Base-by-base conservation (phyloP, 371 early-diverging fungal species). In the Syncephalastrum racemosum region DNA sequence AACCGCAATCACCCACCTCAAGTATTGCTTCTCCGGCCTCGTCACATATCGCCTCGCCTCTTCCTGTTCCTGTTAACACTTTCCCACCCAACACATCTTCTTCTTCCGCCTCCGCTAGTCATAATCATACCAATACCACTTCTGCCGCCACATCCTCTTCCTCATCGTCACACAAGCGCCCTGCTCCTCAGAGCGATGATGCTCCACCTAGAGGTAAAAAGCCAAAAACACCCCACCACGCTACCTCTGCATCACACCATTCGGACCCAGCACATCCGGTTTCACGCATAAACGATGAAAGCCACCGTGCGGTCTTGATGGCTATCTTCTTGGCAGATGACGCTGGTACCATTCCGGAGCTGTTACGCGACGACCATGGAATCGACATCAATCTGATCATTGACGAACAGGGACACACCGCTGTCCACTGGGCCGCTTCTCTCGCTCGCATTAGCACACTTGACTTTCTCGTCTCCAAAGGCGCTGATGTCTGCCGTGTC, bases 361-460 rank as follows among this genome's bases (percentile, higher is more conserved):
- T 86, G 2, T 59, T 93, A 20, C 68, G 73, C 10, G 60, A 71
- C 15, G 65, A 75, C 7, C 25, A 63, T 2, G 81, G 79, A 27
- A 68, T 91, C 14, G 87, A 91, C 53, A 67, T 87, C 24, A 86
- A 92, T 64, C 64, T 88, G 18, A 73, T 83, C 0, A 83, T 95
- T 40, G 90, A 92, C 62, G 90, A 90, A 51, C 90, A 90, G 52
- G 93, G 93, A 1, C 83, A 91, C 65, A 88, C 93, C 0, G 80
- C 92, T 0, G 66, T 94, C 25, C 95, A 95, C 59, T 90, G 91
- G 91, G 93, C 96, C 0, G 86, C 91, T 2, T 87, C 91, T 4
- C 71, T 92, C 31, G 97, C 86, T 1, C 76, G 90, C 49, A 79
- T 86, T 53, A 69, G 78, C 4, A 77, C 91, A 0, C 77, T 91